Conservation (phyloP, 202 grass and related monocot genomes). For the Alloteropsis angusta region DNA sequence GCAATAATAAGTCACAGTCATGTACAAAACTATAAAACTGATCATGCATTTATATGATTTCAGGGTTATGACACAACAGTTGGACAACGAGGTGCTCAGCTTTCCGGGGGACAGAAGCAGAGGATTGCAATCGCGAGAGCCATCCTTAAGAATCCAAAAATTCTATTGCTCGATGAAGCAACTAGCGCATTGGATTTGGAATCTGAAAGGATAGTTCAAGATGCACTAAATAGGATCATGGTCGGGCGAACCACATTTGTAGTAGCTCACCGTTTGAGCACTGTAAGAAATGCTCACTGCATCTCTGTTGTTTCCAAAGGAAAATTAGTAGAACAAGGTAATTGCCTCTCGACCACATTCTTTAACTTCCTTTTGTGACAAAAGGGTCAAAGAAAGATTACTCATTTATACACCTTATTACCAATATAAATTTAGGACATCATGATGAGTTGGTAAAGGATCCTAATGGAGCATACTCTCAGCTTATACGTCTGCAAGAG, state of each 20-base stretch:
- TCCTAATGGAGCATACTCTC: conserved; percentile 49
- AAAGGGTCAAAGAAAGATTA: not conserved
- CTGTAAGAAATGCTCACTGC: conserved; percentile 51
- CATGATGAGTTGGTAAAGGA: conserved; percentile 53
- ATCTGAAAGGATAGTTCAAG: conserved; percentile 76
- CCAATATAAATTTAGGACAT: conserved; percentile 29
- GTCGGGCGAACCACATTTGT: conserved; percentile 58
- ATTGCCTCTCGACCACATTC: not conserved
- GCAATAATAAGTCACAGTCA: not conserved
- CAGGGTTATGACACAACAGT: conserved; percentile 66
- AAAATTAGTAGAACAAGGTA: conserved; percentile 78
- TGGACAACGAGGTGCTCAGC: conserved; percentile 64
- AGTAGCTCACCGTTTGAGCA: conserved; percentile 73
- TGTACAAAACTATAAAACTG: not conserved
- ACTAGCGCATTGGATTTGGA: conserved; percentile 78
- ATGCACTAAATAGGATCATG: conserved; percentile 59
- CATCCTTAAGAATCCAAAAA: conserved; percentile 79
- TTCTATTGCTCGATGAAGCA: conserved; percentile 85
- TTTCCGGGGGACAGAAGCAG: conserved; percentile 85
- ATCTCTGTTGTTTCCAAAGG: conserved; percentile 60
- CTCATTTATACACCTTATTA: not conserved
- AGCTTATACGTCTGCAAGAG: conserved; percentile 63
- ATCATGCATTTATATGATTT: conserved; percentile 17
- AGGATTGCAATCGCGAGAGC: conserved; percentile 78
- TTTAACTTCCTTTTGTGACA: not conserved